Evolutionary conservation across 2,329 filamentous ascomycete species (phyloP), one percentile per base, ranked within the genome.

Genomic region (Elsinoe necatrix): DNA sequence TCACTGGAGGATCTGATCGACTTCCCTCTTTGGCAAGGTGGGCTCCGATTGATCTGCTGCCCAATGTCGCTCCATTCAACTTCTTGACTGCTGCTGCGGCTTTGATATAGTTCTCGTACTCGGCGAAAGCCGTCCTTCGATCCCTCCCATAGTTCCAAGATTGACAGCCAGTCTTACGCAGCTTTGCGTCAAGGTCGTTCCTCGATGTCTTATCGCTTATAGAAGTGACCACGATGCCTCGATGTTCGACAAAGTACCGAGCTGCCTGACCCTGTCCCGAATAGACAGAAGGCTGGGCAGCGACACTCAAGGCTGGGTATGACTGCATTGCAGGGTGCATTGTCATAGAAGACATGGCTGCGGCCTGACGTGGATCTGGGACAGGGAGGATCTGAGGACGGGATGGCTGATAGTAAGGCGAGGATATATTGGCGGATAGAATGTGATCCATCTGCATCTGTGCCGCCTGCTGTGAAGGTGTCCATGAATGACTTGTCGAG

Each of bases 1-100:
- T 21, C 4, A 14, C 9, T 8, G n/a, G 7, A 31, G 16, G 14
- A 16, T 50, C 4, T 3, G 29, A 31, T 50, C 20, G 48, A 23
- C 12, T 25, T 16, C 48, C 48, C 39, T 52, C 48, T 23, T 52
- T 52, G 4, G 48, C 48, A 52, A 52, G 7, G 16, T 18, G 29
- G 2, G 48, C 48, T 37, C 39, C 25, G 29, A 52, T 35, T 31
- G 11, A 35, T 31, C 31, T 52, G 29, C 29, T 39, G 48, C 48
- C 48, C 34, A 52, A 52, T 7, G 16, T 52, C 31, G 34, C 31
- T 23, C 48, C 48, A n/a, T 52, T n/a, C 16, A 52, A 31, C 31
- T 25, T 39, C 8, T 29, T 39, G 4, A 52, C 16, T 9, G 48
- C 48, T 11, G 18, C 20, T 4, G 18, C 20, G 20, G 48, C 48